Conservation (phyloP, 257 asterid genomes). For the Haberlea rhodopensis region DNA sequence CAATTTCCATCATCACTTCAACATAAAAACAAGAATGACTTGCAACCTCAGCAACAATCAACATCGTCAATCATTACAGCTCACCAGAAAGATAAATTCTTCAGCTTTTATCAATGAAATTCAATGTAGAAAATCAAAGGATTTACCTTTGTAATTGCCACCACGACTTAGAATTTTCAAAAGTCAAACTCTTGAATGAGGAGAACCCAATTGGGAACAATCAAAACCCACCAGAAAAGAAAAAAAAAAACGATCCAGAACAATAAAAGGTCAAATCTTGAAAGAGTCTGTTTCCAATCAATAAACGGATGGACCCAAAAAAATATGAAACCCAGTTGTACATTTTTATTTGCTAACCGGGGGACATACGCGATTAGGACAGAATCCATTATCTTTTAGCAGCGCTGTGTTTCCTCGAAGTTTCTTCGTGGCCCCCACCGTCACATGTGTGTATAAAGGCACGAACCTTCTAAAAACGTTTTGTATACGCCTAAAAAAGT, state of each 20-base stretch:
- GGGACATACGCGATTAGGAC: neutral
- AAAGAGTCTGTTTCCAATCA: slow-evolving; percentile 24
- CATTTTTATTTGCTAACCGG: neutral
- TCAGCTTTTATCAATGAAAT: neutral
- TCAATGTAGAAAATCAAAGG: slow-evolving; percentile 1
- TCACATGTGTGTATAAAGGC: no score
- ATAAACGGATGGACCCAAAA: neutral
- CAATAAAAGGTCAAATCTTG: slow-evolving; percentile 28
- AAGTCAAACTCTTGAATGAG: slow-evolving; percentile 16
- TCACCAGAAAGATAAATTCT: neutral
- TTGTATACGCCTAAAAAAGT: no score
- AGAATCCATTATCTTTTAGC: neutral
- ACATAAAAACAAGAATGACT: slow-evolving; percentile 1
- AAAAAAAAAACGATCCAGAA: neutral
- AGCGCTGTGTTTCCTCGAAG: slow-evolving; percentile 27
- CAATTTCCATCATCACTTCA: slow-evolving; percentile 7
- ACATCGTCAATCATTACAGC: neutral
- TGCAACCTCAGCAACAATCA: slow-evolving; percentile 4
- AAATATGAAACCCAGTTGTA: neutral
- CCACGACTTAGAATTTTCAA: slow-evolving; percentile 4
- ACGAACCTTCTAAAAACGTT: neutral
- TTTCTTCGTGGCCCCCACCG: no score
- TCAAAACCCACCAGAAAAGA: slow-evolving; percentile 22
- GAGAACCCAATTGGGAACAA: slow-evolving; percentile 5
- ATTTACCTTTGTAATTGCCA: slow-evolving; percentile 14